Base-by-base conservation (phyloP, 495 filamentous ascomycete genomes). In the Trichoderma erinaceum region DNA sequence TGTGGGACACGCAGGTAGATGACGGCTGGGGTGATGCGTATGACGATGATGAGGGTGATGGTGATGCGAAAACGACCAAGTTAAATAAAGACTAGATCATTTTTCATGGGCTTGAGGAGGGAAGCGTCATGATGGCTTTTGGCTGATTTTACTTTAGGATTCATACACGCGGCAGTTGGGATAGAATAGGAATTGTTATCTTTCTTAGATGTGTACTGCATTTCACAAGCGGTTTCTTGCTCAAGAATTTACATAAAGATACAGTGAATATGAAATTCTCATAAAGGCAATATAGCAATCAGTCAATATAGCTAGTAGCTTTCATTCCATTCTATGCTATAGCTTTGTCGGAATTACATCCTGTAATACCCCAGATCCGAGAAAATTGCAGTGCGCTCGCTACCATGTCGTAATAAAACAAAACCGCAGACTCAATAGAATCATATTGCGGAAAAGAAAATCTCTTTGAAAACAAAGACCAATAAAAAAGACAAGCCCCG, bases 1-100 rank as follows among this genome's bases (percentile, higher is more conserved):
- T 88, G 5, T 83, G 83, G 80, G 70, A 75, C 69, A 64, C 69
- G 71, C 72, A 84, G 66, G 69, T 73, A 23, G 76, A 77, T 44
- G 75, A 81, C 29, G 81, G 81, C 10, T 78, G 72, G 25, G 76
- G 76, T 3, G 78, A 80, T 15, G 41, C 46, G 38, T 80, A 82
- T 48, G 68, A 71, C 11, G 80, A 81, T n/a, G 75, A 76, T 23
- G 72, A 71, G 15, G 68, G 65, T 18, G 64, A 38, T 50, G 32
- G 4, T 25, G n/a, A 29, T 18, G 38, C 63, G 44, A 66, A 63
- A 23, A 43, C 23, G 7, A 48, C 15, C 8, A 27, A 63, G 23
- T n/a, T 67, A 35, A 63, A 64, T 67, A 63, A 23, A 43, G 65
- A 66, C 43, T 43, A 63, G 48, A 67, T 10, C 46, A n/a, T n/a